Conservation (phyloP, 1,284 basidiomycete genomes). For the Chalciporus sp. region DNA sequence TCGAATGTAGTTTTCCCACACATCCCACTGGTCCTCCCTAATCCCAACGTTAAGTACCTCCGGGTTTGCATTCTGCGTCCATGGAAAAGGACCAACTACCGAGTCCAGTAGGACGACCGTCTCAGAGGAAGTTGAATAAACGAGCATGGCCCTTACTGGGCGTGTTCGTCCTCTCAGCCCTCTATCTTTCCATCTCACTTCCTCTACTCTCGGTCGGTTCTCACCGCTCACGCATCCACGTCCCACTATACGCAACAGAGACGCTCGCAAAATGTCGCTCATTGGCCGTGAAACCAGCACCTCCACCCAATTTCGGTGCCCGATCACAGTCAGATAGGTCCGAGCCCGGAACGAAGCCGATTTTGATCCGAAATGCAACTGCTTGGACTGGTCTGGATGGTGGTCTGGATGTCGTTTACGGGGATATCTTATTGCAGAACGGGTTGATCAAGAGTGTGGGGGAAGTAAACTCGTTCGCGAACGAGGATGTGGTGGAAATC, state of each 20-base stretch:
- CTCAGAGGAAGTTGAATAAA: conserved; percentile 11
- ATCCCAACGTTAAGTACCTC: neutral
- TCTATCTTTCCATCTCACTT: conserved; percentile 20
- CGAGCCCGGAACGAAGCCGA: conserved; percentile 56
- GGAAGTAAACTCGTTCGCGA: conserved; percentile 21
- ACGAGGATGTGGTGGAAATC: conserved; percentile 9
- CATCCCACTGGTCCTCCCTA: neutral
- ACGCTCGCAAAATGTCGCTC: conserved; percentile 27
- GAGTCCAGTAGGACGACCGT: neutral
- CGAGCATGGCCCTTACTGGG: conserved; percentile 19
- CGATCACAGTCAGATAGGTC: conserved; percentile 69
- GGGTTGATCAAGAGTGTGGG: conserved; percentile 56
- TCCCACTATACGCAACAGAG: conserved; percentile 23
- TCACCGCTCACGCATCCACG: conserved; percentile 3
- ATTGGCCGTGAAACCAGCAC: conserved; percentile 42
- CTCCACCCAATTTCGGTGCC: conserved; percentile 51
- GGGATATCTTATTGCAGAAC: conserved; percentile 55
- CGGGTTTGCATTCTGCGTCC: neutral
- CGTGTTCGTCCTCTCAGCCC: conserved; percentile 12
- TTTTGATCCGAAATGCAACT: conserved; percentile 72
- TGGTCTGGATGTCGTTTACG: conserved; percentile 61
- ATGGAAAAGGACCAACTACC: conserved; percentile 15
- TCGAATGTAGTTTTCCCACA: too few relatives aligned
- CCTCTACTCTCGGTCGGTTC: conserved; percentile 4
- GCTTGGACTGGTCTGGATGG: conserved; percentile 79